phyloP scores from a whole-genome alignment of 2,329 filamentous ascomycete genomes.

The Exophiala spinifera region DNA sequence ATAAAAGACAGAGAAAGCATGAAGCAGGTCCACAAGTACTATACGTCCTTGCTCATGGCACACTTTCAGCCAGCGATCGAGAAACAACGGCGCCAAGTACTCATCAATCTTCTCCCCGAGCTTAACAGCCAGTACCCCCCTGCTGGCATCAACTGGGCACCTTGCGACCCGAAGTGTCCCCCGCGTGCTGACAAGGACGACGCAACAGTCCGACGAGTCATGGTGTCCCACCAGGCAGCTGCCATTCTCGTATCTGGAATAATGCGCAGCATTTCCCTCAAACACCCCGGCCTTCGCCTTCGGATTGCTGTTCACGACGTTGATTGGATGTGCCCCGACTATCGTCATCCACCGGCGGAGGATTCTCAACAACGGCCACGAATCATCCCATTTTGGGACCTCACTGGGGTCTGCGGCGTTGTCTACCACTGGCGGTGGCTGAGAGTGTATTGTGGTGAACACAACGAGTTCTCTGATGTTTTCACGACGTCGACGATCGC shows the following conservation, averaged over 20 bases:
- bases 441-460: background rate
- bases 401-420: background rate
- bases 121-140: background rate
- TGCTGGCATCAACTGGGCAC: slow-evolving; percentile 1
- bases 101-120: slow-evolving; percentile 6
- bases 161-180: background rate
- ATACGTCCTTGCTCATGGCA: background rate
- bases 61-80: background rate
- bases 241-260: slow-evolving; percentile 9
- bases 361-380: background rate
- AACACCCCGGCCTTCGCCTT: background rate
- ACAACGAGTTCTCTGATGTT: background rate
- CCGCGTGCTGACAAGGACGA: background rate
- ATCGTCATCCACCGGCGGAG: too few species aligned
- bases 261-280: background rate
- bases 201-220: slow-evolving; percentile 1
- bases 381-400: slow-evolving; percentile 6
- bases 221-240: slow-evolving; percentile 1
- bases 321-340: slow-evolving; percentile 1
- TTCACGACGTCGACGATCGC: slow-evolving; percentile 35
- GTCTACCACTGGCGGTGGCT: slow-evolving; percentile 6
- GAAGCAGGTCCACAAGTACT: background rate
- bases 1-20: background rate
- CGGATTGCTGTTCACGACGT: slow-evolving; percentile 8
- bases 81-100: background rate